Conservation (phyloP, 2,329 filamentous ascomycete species). For the Tolypocladium ophioglossoides region DNA sequence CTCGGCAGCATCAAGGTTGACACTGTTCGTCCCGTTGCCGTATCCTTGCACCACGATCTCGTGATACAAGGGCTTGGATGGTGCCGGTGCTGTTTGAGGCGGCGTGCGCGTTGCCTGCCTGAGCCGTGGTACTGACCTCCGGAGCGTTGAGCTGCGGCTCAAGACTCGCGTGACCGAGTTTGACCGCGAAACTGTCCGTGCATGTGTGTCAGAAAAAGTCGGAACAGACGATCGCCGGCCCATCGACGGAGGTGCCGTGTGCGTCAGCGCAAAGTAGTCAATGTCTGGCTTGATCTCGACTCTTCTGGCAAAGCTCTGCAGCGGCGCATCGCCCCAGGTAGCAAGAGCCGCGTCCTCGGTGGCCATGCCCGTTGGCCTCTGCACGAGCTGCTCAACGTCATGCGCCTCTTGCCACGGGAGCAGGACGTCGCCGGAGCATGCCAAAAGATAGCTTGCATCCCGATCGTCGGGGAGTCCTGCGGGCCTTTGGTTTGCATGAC, state of each 20-base stretch:
- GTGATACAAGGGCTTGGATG: conserved; percentile 22
- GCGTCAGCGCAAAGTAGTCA: conserved; percentile 39
- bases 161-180: conserved; percentile 19
- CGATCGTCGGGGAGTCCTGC: conserved; percentile 48
- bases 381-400: conserved; percentile 14
- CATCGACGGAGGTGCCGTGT: conserved; percentile 13
- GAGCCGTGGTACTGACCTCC: conserved; percentile 22
- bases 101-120: conserved; percentile 11
- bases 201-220: neutral
- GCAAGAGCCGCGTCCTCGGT: conserved; percentile 5
- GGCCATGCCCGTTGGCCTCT: conserved; percentile 17
- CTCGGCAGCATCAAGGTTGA: conserved; percentile 12
- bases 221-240: conserved; percentile 5
- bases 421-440: conserved; percentile 26
- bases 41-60: conserved; percentile 45
- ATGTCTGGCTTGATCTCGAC: conserved; percentile 44
- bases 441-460: conserved; percentile 45
- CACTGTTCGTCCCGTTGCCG: conserved; percentile 39
- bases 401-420: conserved; percentile 34
- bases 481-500: conserved; percentile 50
- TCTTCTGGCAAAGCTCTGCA: conserved; percentile 4
- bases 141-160: conserved; percentile 21
- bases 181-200: conserved; percentile 12
- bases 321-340: conserved; percentile 3
- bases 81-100: conserved; percentile 5